phyloP scores from a whole-genome alignment of 75 land plant genomes.

The Ceratopteris richardii region DNA sequence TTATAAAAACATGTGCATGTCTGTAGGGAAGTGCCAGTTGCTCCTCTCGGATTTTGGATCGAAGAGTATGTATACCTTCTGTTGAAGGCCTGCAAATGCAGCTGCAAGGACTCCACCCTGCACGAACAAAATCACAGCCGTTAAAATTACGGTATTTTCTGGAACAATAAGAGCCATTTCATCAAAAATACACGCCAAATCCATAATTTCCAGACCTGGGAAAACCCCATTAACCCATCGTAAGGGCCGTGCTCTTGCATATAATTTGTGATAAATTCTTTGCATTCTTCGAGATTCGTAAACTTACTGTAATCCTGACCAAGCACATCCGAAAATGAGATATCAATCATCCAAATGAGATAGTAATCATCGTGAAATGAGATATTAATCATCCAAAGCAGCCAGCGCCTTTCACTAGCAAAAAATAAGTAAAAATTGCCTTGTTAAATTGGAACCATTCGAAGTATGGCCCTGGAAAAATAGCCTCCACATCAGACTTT shows the following conservation, averaged over 20 bases:
- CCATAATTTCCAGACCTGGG: conserved; percentile 41
- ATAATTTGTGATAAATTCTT: conserved; percentile 61
- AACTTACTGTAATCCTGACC: conserved; percentile 76
- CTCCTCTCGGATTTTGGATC: too few relatives aligned
- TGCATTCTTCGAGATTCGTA: conserved; percentile 62
- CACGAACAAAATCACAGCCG: too few relatives aligned
- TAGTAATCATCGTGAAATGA: neutral
- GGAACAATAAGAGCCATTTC: neutral
- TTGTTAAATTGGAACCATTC: conserved; percentile 88
- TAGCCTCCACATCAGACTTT: conserved; percentile 80
- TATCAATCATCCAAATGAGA: neutral
- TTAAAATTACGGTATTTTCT: too few relatives aligned
- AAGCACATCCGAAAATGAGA: neutral
- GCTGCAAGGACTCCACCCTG: conserved; percentile 76
- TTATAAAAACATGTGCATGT: too few relatives aligned
- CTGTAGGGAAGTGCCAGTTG: too few relatives aligned
- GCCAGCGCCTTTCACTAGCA: too few relatives aligned
- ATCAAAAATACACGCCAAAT: neutral
- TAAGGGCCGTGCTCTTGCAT: conserved; percentile 77
- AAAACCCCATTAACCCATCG: conserved; percentile 91
- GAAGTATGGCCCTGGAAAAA: conserved; percentile 76
- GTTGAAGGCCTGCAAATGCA: conserved; percentile 64
- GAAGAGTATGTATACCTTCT: conserved; percentile 41
- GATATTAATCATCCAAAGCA: too few relatives aligned
- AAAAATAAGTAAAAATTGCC: conserved; percentile 22